Conservation (phyloP, 495 filamentous ascomycete genomes). For the Glonium stellatum region DNA sequence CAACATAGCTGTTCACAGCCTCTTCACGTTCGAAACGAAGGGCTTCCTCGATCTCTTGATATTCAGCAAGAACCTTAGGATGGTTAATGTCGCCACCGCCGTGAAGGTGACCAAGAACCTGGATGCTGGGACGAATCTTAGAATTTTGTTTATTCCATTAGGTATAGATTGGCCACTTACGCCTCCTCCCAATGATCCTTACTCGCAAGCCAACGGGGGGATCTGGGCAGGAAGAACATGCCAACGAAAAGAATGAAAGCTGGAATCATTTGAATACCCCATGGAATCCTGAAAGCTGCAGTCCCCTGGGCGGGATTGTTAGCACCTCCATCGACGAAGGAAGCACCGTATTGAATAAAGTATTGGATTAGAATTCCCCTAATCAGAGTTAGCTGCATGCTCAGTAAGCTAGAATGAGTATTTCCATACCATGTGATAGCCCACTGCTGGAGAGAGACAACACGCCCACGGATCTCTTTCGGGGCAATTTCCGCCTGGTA, state of each 20-base stretch:
- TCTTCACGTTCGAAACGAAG: conserved; percentile 57
- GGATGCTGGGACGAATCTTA: conserved; percentile 27
- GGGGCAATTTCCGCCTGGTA: conserved; percentile 75
- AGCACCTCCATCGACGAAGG: conserved; percentile 54
- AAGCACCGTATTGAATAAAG: conserved; percentile 66
- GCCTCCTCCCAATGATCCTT: conserved; percentile 74
- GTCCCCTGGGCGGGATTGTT: conserved; percentile 50
- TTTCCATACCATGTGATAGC: conserved; percentile 58
- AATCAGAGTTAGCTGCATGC: not conserved
- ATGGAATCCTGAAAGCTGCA: conserved; percentile 64
- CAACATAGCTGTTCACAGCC: conserved; percentile 48
- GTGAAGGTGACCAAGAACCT: conserved; percentile 59
- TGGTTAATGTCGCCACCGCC: conserved; percentile 53
- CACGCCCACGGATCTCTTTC: conserved; percentile 68
- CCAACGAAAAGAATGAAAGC: conserved; percentile 58
- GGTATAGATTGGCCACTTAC: conserved; percentile 3
- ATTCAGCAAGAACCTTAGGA: conserved; percentile 57
- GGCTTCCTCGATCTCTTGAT: conserved; percentile 60
- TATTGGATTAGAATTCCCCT: conserved; percentile 49
- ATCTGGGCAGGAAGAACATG: conserved; percentile 65
- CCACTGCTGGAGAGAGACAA: conserved; percentile 70
- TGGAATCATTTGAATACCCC: conserved; percentile 66
- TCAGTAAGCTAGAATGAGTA: not conserved
- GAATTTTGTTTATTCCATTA: not conserved
- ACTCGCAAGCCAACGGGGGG: conserved; percentile 67